phyloP scores from a whole-genome alignment of 176 grass and related monocot species.

The Melocanna baccifera region DNA sequence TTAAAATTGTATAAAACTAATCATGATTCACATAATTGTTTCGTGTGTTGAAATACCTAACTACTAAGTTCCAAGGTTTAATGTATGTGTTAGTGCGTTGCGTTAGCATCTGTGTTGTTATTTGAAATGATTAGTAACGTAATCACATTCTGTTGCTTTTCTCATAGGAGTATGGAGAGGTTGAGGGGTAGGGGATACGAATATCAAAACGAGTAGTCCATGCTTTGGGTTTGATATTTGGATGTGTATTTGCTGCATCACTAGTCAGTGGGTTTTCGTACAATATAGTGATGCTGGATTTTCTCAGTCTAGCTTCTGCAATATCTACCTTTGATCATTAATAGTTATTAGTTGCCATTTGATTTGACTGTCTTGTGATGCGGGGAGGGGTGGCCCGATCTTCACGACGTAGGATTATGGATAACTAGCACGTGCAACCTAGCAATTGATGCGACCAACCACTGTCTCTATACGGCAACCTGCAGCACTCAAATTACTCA shows the following conservation, averaged over 20 bases:
- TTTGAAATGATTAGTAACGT: background rate
- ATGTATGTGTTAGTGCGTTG: no score
- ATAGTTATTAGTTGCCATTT: background rate
- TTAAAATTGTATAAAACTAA: no score
- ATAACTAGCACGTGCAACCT: no score
- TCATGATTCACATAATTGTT: no score
- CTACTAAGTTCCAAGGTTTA: no score
- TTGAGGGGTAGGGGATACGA: conserved; percentile 74
- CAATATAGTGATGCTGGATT: background rate
- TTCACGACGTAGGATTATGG: no score
- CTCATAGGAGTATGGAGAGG: conserved; percentile 79
- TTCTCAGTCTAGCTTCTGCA: background rate
- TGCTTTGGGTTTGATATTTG: conserved; percentile 80
- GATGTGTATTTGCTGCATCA: conserved; percentile 77
- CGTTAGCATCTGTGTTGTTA: no score
- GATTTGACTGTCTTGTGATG: conserved; percentile 12
- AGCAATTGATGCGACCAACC: no score
- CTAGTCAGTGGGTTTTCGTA: conserved; percentile 37
- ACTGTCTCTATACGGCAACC: no score
- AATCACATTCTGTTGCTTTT: conserved; percentile 18
- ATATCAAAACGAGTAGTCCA: conserved; percentile 91
- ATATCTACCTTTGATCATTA: background rate
- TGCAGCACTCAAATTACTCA: no score
- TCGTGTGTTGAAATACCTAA: no score
- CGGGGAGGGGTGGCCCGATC: no score